Evolutionary conservation across 2,329 filamentous ascomycete species (phyloP).

Genomic region (Fusarium nodosum): DNA sequence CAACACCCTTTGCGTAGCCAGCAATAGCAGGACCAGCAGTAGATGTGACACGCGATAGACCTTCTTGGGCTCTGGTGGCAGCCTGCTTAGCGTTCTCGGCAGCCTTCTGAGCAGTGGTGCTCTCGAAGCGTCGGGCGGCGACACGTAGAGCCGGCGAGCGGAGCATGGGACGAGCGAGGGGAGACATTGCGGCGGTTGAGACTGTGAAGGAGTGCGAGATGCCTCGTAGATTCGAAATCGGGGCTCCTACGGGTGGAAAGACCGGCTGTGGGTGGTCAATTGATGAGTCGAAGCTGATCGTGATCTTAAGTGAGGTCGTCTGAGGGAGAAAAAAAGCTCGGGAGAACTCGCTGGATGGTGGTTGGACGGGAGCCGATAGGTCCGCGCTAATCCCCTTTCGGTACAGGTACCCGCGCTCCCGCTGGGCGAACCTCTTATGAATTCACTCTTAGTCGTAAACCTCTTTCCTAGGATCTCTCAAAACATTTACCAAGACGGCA

Average conservation of each 20-base stretch:
- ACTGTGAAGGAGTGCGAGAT: constrained; percentile 37
- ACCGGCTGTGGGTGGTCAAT: constrained; percentile 54
- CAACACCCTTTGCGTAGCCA: constrained; percentile 76
- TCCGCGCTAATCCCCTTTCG: constrained; percentile 52
- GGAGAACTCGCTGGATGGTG: constrained; percentile 58
- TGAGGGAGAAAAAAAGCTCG: constrained; percentile 64
- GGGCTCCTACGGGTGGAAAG: constrained; percentile 48
- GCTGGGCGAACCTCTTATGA: constrained; percentile 35
- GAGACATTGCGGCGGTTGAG: constrained; percentile 53
- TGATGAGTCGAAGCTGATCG: constrained; percentile 52
- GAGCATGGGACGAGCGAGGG: constrained; percentile 60
- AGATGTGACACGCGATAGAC: constrained; percentile 83
- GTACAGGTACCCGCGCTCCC: constrained; percentile 33
- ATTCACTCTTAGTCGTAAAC: not conserved
- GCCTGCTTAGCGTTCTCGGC: constrained; percentile 59
- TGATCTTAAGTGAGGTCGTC: constrained; percentile 50
- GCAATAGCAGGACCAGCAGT: constrained; percentile 82
- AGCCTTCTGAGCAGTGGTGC: constrained; percentile 65
- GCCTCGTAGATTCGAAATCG: constrained; percentile 47
- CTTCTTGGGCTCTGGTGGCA: constrained; percentile 79
- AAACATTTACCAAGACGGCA: not conserved
- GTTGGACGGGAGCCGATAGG: constrained; percentile 43
- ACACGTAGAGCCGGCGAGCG: constrained; percentile 62
- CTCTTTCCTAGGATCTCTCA: not conserved
- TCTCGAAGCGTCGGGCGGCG: constrained; percentile 72